Percentiles rank a stretch among this genome's conserved stretches.
Evolutionary conservation across 331 rosid genomes (phyloP).

Genomic region (Acacia pycnantha): DNA sequence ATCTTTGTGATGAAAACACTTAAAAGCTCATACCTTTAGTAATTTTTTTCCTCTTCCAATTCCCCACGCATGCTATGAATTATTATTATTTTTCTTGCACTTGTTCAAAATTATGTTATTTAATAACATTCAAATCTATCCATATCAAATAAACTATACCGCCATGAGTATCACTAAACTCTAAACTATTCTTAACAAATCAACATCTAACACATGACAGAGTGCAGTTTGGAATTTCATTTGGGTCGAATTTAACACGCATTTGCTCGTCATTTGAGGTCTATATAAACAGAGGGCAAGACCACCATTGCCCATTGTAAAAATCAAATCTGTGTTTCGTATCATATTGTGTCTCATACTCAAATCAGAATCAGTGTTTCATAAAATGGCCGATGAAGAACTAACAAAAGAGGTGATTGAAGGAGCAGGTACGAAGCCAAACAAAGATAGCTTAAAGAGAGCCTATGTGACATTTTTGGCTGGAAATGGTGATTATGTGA

Average conservation of each 20-base stretch:
- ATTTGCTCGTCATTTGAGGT: conserved; percentile 30
- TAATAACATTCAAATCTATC: too few relatives aligned
- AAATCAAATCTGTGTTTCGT: neutral
- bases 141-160: neutral
- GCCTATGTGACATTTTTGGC: conserved; percentile 65
- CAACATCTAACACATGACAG: neutral
- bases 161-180: neutral
- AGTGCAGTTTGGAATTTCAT: conserved; percentile 35
- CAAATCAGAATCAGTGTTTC: neutral
- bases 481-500: conserved; percentile 58
- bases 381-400: conserved; percentile 20
- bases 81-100: too few relatives aligned
- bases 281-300: conserved; percentile 29
- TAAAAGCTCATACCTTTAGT: too few relatives aligned
- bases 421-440: neutral
- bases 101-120: too few relatives aligned
- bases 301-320: neutral
- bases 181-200: too few relatives aligned
- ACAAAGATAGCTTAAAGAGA: conserved; percentile 21
- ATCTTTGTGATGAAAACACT: too few relatives aligned
- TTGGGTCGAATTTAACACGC: conserved; percentile 36
- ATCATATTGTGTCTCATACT: neutral
- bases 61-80: neutral
- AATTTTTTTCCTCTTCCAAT: neutral
- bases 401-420: conserved; percentile 24